A percentile compares a stretch with the other conserved stretches of the same genome.
Evolutionary conservation across 176 grass and related monocot genomes (phyloP).

Genomic region (Oropetium thomaeum): DNA sequence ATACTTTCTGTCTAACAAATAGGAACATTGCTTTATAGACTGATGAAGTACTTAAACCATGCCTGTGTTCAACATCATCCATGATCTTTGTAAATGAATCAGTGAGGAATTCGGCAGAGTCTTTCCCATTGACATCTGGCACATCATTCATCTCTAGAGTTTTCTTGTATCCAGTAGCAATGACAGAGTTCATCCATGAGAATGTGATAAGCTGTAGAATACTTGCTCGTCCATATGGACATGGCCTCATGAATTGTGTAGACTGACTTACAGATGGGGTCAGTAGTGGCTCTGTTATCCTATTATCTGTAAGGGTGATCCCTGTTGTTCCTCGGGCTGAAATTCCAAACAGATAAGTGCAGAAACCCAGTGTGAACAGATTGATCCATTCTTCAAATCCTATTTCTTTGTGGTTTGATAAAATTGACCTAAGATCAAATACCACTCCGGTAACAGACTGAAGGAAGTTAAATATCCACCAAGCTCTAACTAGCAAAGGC

Average conservation of each 20-base stretch:
- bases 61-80: conserved; percentile 47
- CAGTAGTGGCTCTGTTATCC: conserved; percentile 62
- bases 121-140: conserved; percentile 67
- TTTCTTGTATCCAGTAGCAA: conserved; percentile 71
- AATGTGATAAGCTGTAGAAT: conserved; percentile 70
- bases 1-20: conserved; percentile 67
- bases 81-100: conserved; percentile 63
- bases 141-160: conserved; percentile 77
- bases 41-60: conserved; percentile 55
- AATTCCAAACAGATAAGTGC: conserved; percentile 53
- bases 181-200: conserved; percentile 86
- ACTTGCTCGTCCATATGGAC: conserved; percentile 61
- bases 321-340: conserved; percentile 72
- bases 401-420: conserved; percentile 31
- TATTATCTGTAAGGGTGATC: conserved; percentile 45
- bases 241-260: conserved; percentile 45
- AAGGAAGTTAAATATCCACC: conserved; percentile 79
- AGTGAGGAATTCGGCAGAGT: conserved; percentile 53
- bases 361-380: conserved; percentile 41
- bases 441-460: conserved; percentile 48
- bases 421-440: conserved; percentile 56
- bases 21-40: conserved; percentile 77
- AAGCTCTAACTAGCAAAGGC: conserved; percentile 60
- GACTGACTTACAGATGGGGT: conserved; percentile 45
- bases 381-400: conserved; percentile 50